Evolutionary conservation across 169 alveolate genomes (phyloP), one percentile per base, ranked within the genome.

Genomic region (Neospora caninum): DNA sequence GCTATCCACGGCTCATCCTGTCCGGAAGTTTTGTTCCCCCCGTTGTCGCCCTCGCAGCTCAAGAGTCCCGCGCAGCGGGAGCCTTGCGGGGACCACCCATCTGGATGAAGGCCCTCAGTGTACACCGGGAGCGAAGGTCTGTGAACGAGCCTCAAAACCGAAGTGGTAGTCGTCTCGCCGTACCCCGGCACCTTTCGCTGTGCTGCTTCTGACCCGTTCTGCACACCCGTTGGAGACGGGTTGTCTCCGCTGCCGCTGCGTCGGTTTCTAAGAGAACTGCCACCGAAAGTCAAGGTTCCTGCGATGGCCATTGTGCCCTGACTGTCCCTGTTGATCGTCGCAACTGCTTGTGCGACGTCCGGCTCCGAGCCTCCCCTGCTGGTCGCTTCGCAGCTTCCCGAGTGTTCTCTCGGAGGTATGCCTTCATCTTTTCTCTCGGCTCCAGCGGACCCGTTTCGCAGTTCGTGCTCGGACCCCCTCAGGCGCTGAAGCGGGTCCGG

Each of bases 61-160:
- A 16, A 4, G 49, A 38, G 43, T 2, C 86, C 45, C 20, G 22
- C 41, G n/a, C 49, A n/a, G 31, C 49, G 7, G 10, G 45, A 0
- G 2, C 86, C 86, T 0, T 22, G 86, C 86, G 27, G 45, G 39
- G 22, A 16, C 45, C n/a, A 43, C 13, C 86, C 45, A n/a, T n/a
- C 39, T 25, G 86, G 39, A 20, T 25, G 39, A 16, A n/a, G 10
- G 27, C 10, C 86, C 86, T 78, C 86, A n/a, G 1, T 38, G 45
- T 38, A n/a, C 49, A 78, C 31, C 22, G 45, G 45, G 27, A n/a
- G 27, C 42, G 86, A n/a, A 13, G 86, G 31, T 38, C 86, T 78
- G 42, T 78, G 86, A n/a, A 78, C 86, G 9, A 78, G 86, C n/a
- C 86, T n/a, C 43, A 78, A 38, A n/a, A 78, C 86, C 4, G 86